A percentile compares a stretch with the other conserved stretches of the same genome.
Conservation (phyloP, 306 rosid genomes). For the Neltuma alba region DNA sequence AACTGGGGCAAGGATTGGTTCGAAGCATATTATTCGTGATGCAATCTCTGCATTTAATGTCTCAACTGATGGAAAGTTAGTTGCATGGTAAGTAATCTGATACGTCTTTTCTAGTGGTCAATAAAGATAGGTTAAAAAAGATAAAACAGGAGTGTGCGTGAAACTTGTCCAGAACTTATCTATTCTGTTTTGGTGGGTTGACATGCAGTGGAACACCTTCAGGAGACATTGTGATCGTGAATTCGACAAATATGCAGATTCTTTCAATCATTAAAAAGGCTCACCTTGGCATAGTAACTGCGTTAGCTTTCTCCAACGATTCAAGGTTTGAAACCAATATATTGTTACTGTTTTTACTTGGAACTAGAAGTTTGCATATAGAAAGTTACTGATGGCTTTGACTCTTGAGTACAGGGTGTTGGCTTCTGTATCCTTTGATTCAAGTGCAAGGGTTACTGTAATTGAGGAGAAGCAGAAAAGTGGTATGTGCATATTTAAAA, state of each 20-base stretch:
- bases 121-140: not conserved
- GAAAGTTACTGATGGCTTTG: slow-evolving; percentile 28
- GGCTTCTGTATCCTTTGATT: slow-evolving; percentile 90
- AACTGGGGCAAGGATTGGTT: slow-evolving; percentile 72
- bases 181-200: slow-evolving; percentile 40
- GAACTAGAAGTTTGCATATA: slow-evolving; percentile 16
- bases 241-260: slow-evolving; percentile 63
- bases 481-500: slow-evolving; percentile 49
- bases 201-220: slow-evolving; percentile 84
- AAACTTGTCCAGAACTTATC: slow-evolving; percentile 29
- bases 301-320: slow-evolving; percentile 80
- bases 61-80: slow-evolving; percentile 84
- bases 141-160: too few species aligned
- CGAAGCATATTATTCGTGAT: slow-evolving; percentile 68
- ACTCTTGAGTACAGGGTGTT: slow-evolving; percentile 59
- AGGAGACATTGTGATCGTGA: slow-evolving; percentile 74
- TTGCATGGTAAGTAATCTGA: slow-evolving; percentile 74
- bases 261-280: slow-evolving; percentile 67
- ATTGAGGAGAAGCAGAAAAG: slow-evolving; percentile 61
- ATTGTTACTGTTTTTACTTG: slow-evolving; percentile 5
- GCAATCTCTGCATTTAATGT: slow-evolving; percentile 67
- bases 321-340: slow-evolving; percentile 66
- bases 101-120: not conserved
- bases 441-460: slow-evolving; percentile 76
- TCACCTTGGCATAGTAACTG: slow-evolving; percentile 87